A percentile compares a stretch with the other conserved stretches of the same genome.
These are phyloP conservation scores for Eutrema salsugineum DNA, from an alignment of 441 rosid genomes.

Conservation along the genomic window DNA sequence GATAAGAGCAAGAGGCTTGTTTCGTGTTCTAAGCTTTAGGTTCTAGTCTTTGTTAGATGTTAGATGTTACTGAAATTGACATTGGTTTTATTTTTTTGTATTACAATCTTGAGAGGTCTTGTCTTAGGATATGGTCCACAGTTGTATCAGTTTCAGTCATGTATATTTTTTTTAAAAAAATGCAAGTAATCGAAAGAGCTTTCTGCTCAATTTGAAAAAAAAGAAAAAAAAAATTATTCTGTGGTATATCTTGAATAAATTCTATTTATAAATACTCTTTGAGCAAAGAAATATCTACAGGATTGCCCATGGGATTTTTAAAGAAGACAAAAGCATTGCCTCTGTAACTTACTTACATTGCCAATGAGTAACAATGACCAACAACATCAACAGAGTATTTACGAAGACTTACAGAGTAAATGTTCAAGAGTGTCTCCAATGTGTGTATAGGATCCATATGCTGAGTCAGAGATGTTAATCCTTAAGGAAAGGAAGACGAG, in stretches of 20 bases:
- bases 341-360: slow-evolving; percentile 1
- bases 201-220: neutral
- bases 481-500: slow-evolving; percentile 68
- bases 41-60: neutral
- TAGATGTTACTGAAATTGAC: neutral
- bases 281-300: slow-evolving; percentile 2
- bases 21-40: neutral
- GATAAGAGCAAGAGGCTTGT: neutral
- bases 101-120: neutral
- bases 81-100: neutral
- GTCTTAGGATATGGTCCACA: neutral
- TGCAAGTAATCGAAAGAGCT: neutral
- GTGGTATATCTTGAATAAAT: neutral
- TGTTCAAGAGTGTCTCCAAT: slow-evolving; percentile 15
- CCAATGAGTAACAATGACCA: slow-evolving; percentile 6
- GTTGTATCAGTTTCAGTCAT: neutral
- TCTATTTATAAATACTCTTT: neutral
- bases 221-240: neutral
- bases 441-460: neutral
- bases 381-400: slow-evolving; percentile 17
- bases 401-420: slow-evolving; percentile 20
- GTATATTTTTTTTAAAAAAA: no score
- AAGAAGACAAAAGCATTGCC: slow-evolving; percentile 13
- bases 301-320: neutral
- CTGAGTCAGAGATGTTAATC: slow-evolving; percentile 41